Conservation (phyloP, 2,329 filamentous ascomycete species). For the Cercospora sojina region DNA sequence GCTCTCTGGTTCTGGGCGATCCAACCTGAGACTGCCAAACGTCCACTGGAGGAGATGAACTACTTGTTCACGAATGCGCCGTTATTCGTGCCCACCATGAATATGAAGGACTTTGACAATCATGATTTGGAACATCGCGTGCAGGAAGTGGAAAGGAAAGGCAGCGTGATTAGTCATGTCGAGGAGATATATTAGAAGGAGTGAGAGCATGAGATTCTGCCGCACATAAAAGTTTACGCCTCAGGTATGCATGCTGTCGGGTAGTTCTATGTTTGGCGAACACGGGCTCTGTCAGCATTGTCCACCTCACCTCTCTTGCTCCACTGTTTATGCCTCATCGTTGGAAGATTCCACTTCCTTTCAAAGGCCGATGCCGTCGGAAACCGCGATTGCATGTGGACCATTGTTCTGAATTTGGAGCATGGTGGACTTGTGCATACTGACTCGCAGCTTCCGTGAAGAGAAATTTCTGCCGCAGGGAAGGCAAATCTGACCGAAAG, state of each 20-base stretch:
- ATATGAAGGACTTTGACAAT: conserved; percentile 53
- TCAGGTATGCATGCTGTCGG: neutral
- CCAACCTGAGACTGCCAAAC: conserved; percentile 64
- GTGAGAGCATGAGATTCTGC: neutral
- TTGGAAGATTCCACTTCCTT: neutral
- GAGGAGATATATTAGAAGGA: conserved; percentile 20
- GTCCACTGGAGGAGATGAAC: conserved; percentile 68
- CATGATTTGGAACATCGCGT: conserved; percentile 61
- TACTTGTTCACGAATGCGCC: conserved; percentile 61
- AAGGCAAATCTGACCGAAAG: neutral
- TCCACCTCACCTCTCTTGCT: neutral
- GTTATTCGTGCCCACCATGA: conserved; percentile 60
- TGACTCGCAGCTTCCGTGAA: neutral
- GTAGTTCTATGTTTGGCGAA: neutral
- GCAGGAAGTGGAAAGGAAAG: conserved; percentile 58
- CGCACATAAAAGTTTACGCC: neutral
- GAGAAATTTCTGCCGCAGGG: neutral
- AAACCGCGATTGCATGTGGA: neutral
- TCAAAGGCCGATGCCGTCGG: neutral
- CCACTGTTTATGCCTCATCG: neutral
- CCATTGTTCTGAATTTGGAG: neutral
- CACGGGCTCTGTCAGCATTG: neutral
- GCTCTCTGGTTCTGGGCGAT: conserved; percentile 63
- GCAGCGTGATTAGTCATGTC: conserved; percentile 28
- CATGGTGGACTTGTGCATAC: neutral